phyloP scores from a whole-genome alignment of 140 eudicot genomes.

The Ambrosia hybrid region DNA sequence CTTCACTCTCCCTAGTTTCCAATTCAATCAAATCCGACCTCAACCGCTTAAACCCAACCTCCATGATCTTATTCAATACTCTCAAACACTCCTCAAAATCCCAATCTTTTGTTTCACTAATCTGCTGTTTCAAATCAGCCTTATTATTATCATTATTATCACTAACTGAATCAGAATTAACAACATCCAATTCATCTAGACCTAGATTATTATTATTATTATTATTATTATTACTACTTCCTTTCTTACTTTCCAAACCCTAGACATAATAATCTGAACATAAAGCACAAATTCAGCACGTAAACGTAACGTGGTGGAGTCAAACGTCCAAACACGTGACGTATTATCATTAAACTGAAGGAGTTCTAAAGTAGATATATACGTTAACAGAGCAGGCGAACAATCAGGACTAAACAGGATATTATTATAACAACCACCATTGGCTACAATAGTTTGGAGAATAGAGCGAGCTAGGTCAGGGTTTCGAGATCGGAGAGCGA shows the following conservation, averaged over 20 bases:
- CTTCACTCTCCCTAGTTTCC: conserved; percentile 40
- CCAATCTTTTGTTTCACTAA: conserved; percentile 29
- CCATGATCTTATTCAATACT: conserved; percentile 56
- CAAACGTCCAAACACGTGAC: conserved; percentile 59
- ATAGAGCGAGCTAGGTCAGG: conserved; percentile 72
- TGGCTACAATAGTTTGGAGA: conserved; percentile 67
- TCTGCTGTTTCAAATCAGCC: conserved; percentile 13
- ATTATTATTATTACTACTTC: no score
- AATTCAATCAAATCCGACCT: conserved; percentile 59
- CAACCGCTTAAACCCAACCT: conserved; percentile 65
- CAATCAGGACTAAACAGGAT: conserved; percentile 58
- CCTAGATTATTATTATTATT: conserved; percentile 17
- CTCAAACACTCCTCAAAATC: conserved; percentile 40
- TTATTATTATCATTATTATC: conserved; percentile 13
- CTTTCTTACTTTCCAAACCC: conserved; percentile 41
- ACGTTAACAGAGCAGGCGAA: conserved; percentile 69
- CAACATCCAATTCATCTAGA: conserved; percentile 21
- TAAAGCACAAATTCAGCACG: conserved; percentile 75
- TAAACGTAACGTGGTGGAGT: conserved; percentile 42
- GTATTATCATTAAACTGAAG: conserved; percentile 65
- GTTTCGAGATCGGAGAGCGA: conserved; percentile 71
- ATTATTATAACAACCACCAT: conserved; percentile 60
- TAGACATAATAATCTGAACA: conserved; percentile 51
- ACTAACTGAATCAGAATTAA: conserved; percentile 21
- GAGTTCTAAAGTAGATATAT: conserved; percentile 64